Evolutionary conservation across 345 rosid species (phyloP).

Genomic region (Cardamine chenopodiifolia): DNA sequence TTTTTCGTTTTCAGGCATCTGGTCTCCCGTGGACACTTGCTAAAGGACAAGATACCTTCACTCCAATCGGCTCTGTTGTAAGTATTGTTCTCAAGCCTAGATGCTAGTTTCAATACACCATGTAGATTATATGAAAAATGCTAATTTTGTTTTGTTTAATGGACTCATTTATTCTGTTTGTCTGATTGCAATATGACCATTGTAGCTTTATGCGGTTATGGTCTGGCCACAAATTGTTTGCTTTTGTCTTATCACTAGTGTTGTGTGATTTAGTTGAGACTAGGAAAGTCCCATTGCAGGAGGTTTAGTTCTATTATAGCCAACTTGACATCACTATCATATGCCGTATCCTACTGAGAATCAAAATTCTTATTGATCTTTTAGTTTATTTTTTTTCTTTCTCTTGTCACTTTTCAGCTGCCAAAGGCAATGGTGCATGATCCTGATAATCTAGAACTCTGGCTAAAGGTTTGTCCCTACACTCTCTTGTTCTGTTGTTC

Average conservation of each 20-base stretch:
- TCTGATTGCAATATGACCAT: conserved; percentile 1
- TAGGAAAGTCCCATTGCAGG: conserved; percentile 3
- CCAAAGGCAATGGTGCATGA: conserved; percentile 66
- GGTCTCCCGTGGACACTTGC: conserved; percentile 97
- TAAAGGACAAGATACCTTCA: conserved; percentile 94
- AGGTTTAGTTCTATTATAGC: conserved; percentile 7
- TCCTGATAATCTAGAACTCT: conserved; percentile 82
- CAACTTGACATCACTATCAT: conserved; percentile 1
- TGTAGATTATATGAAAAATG: not conserved
- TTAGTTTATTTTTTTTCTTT: conserved; percentile 2
- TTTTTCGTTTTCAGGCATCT: conserved; percentile 59
- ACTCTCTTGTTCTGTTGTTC: not conserved
- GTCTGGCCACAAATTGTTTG: conserved; percentile 6
- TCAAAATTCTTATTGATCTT: not conserved
- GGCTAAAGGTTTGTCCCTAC: conserved; percentile 70
- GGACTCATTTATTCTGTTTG: not conserved
- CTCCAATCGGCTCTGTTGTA: conserved; percentile 90
- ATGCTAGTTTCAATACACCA: not conserved
- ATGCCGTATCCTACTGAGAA: not conserved
- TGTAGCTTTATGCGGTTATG: not conserved
- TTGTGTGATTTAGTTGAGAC: conserved; percentile 3
- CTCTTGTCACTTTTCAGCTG: conserved; percentile 50
- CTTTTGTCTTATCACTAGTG: not conserved
- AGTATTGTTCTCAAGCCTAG: conserved; percentile 36
- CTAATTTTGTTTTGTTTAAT: conserved; percentile 9